phyloP scores from a whole-genome alignment of 257 asterid species.

The Eucommia ulmoides region DNA sequence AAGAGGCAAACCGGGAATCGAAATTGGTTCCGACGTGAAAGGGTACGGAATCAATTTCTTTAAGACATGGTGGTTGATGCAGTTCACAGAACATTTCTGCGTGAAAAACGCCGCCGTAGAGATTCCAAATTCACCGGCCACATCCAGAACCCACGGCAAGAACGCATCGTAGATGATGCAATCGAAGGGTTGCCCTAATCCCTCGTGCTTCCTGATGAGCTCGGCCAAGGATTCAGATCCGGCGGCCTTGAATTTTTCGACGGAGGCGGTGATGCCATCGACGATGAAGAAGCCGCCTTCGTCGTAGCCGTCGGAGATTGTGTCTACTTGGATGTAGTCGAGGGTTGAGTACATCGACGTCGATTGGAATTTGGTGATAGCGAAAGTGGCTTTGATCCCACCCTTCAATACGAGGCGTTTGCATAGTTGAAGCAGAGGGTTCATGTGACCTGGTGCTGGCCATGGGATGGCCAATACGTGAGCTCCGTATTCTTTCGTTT shows the following conservation, averaged over 20 bases:
- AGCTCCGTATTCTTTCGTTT: background rate
- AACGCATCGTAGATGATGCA: too few species aligned
- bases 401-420: background rate
- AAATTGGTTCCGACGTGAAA: constrained; percentile 32
- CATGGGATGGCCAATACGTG: background rate
- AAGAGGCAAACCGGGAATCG: constrained; percentile 52
- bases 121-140: too few species aligned
- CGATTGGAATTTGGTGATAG: background rate
- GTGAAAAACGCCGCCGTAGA: too few species aligned
- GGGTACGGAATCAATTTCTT: too few species aligned
- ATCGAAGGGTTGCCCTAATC: constrained; percentile 16
- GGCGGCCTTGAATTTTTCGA: background rate
- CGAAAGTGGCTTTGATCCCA: background rate
- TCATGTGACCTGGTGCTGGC: background rate
- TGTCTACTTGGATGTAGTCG: background rate
- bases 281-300: background rate
- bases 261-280: background rate
- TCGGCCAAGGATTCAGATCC: constrained; percentile 5
- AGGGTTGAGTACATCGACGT: background rate
- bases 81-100: too few species aligned
- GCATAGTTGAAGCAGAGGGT: background rate
- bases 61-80: too few species aligned
- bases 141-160: too few species aligned
- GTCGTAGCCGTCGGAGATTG: background rate
- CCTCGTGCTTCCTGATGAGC: constrained; percentile 15